phyloP scores from a whole-genome alignment of 805 yeast genomes.

The Zygoascus biomembranicola region DNA sequence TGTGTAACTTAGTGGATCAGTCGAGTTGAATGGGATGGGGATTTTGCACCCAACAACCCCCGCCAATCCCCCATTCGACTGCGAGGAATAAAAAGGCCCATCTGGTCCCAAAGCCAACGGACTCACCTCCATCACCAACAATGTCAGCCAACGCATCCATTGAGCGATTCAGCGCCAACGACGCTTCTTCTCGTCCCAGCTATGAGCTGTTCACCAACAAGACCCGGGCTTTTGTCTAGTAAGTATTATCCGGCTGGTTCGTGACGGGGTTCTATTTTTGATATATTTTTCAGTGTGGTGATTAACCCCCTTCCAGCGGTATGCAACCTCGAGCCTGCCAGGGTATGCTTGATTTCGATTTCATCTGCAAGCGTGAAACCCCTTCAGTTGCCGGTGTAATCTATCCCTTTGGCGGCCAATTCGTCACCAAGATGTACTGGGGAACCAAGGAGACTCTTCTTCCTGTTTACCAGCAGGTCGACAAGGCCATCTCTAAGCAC shows the following conservation, averaged over 20 bases:
- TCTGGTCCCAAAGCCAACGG: background rate
- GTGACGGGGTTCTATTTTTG: background rate
- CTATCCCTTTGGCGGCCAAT: constrained; percentile 41
- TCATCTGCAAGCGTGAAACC: constrained; percentile 36
- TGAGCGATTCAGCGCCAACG: constrained; percentile 26
- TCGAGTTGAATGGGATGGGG: no score
- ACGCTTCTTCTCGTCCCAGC: constrained; percentile 22
- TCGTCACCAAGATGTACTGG: constrained; percentile 40
- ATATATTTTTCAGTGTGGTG: no score
- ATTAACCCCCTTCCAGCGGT: constrained; percentile 21
- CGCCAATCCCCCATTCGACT: background rate
- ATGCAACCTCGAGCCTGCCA: constrained; percentile 41
- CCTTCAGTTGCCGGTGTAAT: constrained; percentile 42
- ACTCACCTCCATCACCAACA: background rate
- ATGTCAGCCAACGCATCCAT: constrained; percentile 12
- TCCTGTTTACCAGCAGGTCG: constrained; percentile 38
- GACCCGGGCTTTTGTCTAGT: constrained; percentile 36
- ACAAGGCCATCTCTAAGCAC: constrained; percentile 34
- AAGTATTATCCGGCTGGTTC: no score
- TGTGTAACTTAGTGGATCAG: no score
- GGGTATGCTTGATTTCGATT: constrained; percentile 42
- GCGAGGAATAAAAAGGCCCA: background rate
- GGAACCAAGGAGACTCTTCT: constrained; percentile 40
- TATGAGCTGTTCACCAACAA: constrained; percentile 35
- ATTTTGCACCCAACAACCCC: background rate